phyloP scores from a whole-genome alignment of 306 rosid species.

The Acacia acuminata region DNA sequence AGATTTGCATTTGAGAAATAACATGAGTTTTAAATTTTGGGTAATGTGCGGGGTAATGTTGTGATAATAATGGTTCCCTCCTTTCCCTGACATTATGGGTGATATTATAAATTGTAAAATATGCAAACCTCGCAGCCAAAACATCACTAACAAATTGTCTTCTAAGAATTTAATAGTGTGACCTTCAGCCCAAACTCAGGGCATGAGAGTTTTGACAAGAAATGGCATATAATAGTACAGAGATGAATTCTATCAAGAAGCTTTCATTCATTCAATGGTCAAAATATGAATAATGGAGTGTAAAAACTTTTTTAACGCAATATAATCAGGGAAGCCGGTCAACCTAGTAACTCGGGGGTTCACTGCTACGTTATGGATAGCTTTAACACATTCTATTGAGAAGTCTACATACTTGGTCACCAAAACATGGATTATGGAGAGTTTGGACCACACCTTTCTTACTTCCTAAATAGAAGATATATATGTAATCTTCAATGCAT shows the following conservation, averaged over 20 bases:
- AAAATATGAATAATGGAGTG: constrained; percentile 1
- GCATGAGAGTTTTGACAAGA: constrained; percentile 11
- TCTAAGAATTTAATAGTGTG: constrained; percentile 15
- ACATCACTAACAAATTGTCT: not conserved
- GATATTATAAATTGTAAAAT: not conserved
- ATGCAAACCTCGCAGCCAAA: not conserved
- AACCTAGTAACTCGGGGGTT: constrained; percentile 7
- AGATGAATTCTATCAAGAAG: constrained; percentile 13
- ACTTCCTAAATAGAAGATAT: constrained; percentile 21
- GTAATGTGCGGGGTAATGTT: not conserved
- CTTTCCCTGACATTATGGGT: not conserved
- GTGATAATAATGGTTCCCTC: not conserved
- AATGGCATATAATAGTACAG: constrained; percentile 5
- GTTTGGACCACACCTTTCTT: not conserved
- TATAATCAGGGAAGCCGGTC: not conserved
- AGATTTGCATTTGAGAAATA: constrained; percentile 8
- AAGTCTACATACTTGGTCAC: not conserved
- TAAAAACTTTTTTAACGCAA: not conserved
- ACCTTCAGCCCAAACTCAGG: constrained; percentile 13
- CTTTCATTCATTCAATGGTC: constrained; percentile 3
- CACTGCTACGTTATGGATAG: not conserved
- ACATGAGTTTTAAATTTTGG: not conserved
- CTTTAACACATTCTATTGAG: constrained; percentile 20
- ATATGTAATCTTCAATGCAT: constrained; percentile 12
- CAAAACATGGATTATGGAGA: constrained; percentile 1